Evolutionary conservation across 225 moss, liverwort and hornwort species (phyloP).

Genomic region (Straminergon stramineum): DNA sequence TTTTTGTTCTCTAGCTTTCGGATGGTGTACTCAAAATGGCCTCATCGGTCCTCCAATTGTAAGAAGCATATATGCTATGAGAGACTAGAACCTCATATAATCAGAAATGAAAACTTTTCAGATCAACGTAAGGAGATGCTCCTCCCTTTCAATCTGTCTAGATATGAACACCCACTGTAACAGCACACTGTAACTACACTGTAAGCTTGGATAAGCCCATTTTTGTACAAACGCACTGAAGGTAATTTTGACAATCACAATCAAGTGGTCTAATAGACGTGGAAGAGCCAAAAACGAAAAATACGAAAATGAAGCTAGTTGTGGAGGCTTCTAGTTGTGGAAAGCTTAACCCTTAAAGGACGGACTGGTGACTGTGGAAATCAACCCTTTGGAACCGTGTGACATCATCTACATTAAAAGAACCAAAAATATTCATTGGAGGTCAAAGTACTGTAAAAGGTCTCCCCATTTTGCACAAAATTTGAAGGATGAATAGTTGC

Average conservation of each 20-base stretch:
- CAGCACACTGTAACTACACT: too few species aligned
- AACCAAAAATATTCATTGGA: too few species aligned
- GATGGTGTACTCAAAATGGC: background rate
- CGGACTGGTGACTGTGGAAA: too few species aligned
- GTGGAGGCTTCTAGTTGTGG: too few species aligned
- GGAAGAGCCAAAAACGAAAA: background rate
- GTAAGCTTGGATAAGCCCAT: background rate
- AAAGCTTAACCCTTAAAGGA: too few species aligned
- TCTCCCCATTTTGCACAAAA: too few species aligned
- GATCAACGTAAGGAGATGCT: background rate
- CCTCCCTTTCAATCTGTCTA: background rate
- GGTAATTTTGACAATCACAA: background rate
- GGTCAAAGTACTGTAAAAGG: too few species aligned
- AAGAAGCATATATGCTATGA: background rate
- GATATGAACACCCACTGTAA: background rate
- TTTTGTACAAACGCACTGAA: background rate
- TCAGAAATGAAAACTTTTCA: background rate
- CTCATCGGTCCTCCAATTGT: background rate
- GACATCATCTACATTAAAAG: too few species aligned
- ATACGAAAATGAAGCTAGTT: too few species aligned
- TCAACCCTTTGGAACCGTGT: too few species aligned
- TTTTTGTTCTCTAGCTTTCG: background rate
- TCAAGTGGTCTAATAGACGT: background rate
- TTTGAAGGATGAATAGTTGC: too few species aligned
- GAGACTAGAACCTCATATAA: background rate